A percentile compares a stretch with the other conserved stretches of the same genome.
Evolutionary conservation across 1,284 basidiomycete species (phyloP).

Genomic region (Sporisorium graminicola): DNA sequence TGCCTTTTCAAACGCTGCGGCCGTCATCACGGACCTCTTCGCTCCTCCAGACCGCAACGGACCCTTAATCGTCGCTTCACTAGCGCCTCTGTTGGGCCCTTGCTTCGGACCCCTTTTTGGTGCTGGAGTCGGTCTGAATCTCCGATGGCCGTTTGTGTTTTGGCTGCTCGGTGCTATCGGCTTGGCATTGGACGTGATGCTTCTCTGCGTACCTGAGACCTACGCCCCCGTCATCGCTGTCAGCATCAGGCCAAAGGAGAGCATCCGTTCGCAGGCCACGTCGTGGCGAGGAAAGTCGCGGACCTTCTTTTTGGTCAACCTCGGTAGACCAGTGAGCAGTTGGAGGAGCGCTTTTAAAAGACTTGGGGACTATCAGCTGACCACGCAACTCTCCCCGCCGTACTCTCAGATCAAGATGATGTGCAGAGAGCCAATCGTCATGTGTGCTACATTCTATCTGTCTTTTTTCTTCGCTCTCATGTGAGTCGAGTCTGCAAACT

Average conservation of each 20-base stretch:
- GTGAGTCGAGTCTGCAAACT: conserved; percentile 13
- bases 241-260: conserved; percentile 1
- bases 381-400: not conserved
- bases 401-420: conserved; percentile 41
- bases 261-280: not conserved
- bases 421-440: conserved; percentile 39
- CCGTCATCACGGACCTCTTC: conserved; percentile 47
- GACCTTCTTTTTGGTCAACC: conserved; percentile 23
- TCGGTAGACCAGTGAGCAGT: conserved; percentile 40
- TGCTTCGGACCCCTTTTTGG: conserved; percentile 46
- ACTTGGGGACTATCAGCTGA: not conserved
- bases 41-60: conserved; percentile 19
- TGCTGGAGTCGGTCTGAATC: conserved; percentile 8
- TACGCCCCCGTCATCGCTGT: conserved; percentile 23
- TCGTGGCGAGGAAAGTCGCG: conserved; percentile 9
- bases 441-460: conserved; percentile 42
- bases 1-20: conserved; percentile 48
- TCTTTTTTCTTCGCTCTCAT: conserved; percentile 48
- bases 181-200: conserved; percentile 14
- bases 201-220: conserved; percentile 39
- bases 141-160: conserved; percentile 37
- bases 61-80: conserved; percentile 40
- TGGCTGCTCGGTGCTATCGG: conserved; percentile 32
- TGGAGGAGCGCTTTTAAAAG: not conserved
- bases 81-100: conserved; percentile 32